phyloP scores from a whole-genome alignment of 2,329 filamentous ascomycete species.

The Aureobasidium lini region DNA sequence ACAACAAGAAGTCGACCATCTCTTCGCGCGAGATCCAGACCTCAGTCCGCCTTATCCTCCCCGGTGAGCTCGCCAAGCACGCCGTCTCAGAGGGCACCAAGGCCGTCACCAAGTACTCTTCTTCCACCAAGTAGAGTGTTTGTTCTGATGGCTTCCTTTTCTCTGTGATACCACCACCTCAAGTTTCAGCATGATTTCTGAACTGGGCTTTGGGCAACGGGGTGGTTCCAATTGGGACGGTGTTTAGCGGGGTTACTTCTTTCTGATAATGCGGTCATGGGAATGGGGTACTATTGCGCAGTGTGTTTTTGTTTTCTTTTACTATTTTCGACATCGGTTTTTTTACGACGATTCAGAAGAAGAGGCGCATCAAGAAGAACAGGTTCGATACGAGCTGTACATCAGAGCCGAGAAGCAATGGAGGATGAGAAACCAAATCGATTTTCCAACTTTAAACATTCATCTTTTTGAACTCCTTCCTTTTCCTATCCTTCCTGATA shows the following conservation, averaged over 20 bases:
- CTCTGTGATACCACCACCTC: slow-evolving; percentile 18
- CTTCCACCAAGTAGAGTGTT: slow-evolving; percentile 85
- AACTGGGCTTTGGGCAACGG: slow-evolving; percentile 16
- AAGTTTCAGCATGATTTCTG: not conserved
- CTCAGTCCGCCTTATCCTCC: slow-evolving; percentile 93
- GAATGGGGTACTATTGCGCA: slow-evolving; percentile 32
- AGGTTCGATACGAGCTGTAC: slow-evolving; percentile 12
- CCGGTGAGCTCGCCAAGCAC: slow-evolving; percentile 98
- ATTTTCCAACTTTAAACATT: slow-evolving; percentile 4
- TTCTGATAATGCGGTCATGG: slow-evolving; percentile 44
- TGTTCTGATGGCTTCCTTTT: slow-evolving; percentile 16
- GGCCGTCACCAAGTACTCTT: slow-evolving; percentile 99
- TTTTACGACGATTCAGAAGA: slow-evolving; percentile 1
- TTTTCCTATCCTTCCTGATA: slow-evolving; percentile 13
- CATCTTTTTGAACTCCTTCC: slow-evolving; percentile 19
- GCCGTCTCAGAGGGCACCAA: slow-evolving; percentile 99
- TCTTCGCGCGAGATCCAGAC: slow-evolving; percentile 99
- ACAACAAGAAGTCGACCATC: slow-evolving; percentile 99
- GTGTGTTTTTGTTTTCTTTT: slow-evolving; percentile 16
- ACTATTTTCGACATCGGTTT: slow-evolving; percentile 5
- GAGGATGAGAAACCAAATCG: slow-evolving; percentile 6
- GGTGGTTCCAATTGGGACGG: slow-evolving; percentile 17
- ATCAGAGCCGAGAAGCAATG: slow-evolving; percentile 3
- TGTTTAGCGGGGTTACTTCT: slow-evolving; percentile 34
- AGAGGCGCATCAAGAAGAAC: not conserved